These are phyloP conservation scores for Linnemannia schmuckeri DNA, from an alignment of 192 early-diverging fungal species.

Conservation along the genomic window DNA sequence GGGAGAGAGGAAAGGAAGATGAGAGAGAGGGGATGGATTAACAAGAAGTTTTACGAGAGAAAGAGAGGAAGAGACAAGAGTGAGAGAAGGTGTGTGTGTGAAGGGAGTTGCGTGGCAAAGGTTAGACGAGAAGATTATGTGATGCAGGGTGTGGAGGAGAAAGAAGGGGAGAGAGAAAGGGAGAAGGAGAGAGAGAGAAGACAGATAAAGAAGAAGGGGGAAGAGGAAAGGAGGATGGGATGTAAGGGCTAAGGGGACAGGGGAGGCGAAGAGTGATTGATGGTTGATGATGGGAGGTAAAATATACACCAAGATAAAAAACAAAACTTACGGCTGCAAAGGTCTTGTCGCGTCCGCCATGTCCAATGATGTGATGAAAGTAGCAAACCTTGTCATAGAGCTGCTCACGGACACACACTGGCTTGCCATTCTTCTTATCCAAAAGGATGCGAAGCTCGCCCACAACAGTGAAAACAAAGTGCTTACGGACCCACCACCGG, in stretches of 20 bases:
- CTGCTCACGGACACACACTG: constrained; percentile 29
- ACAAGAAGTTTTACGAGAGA: neutral
- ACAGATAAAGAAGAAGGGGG: neutral
- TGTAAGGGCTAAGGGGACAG: neutral
- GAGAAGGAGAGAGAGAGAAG: neutral
- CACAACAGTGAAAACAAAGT: constrained; percentile 34
- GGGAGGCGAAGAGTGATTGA: neutral
- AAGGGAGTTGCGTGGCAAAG: neutral
- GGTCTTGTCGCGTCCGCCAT: constrained; percentile 37
- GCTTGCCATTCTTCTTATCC: constrained; percentile 39
- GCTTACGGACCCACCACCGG: constrained; percentile 35
- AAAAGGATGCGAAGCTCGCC: constrained; percentile 25
- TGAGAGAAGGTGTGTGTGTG: neutral
- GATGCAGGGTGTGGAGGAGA: neutral
- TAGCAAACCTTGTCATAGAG: constrained; percentile 34
- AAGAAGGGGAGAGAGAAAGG: neutral
- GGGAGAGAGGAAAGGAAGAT: neutral
- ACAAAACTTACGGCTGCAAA: constrained; percentile 31
- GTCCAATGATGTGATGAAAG: constrained; percentile 33
- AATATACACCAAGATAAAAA: neutral
- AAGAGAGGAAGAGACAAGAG: neutral
- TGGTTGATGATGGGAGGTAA: neutral
- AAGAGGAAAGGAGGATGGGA: neutral
- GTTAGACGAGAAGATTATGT: neutral
- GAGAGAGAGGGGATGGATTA: neutral